Conservation (phyloP, 495 filamentous ascomycete genomes). For the Patellaria atrata region DNA sequence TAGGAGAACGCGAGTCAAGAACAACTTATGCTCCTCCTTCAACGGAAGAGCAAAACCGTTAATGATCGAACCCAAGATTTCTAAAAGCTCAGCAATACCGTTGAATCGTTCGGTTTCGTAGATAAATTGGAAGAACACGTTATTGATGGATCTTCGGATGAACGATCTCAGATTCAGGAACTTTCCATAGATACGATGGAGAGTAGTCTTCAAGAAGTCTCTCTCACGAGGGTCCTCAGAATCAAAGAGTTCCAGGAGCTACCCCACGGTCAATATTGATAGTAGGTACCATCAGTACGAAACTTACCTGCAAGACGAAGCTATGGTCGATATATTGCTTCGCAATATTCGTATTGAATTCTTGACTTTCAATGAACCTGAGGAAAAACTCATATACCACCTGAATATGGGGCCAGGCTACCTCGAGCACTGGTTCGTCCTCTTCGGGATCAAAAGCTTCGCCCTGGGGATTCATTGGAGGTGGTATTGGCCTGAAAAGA, state of each 20-base stretch:
- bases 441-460: constrained; percentile 98
- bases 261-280: constrained; percentile 5
- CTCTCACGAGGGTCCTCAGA: constrained; percentile 95
- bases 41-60: constrained; percentile 95
- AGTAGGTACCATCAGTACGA: background rate
- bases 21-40: constrained; percentile 98
- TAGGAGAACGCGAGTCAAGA: constrained; percentile 83
- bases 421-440: constrained; percentile 94
- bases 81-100: constrained; percentile 88
- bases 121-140: constrained; percentile 99
- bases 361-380: constrained; percentile 96
- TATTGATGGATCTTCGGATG: constrained; percentile 97
- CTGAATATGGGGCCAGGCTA: constrained; percentile 98
- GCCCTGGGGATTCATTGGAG: constrained; percentile 91
- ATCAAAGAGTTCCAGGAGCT: constrained; percentile 95
- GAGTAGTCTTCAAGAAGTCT: constrained; percentile 94
- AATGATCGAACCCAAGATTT: constrained; percentile 97
- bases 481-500: constrained; percentile 90
- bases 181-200: constrained; percentile 98
- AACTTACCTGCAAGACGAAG: constrained; percentile 75
- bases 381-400: constrained; percentile 99
- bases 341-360: constrained; percentile 99
- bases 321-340: constrained; percentile 97
- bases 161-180: constrained; percentile 96
- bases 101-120: constrained; percentile 99